Evolutionary conservation across 495 filamentous ascomycete species (phyloP), one percentile per base, ranked within the genome.

Genomic region (Penicillium canescens): DNA sequence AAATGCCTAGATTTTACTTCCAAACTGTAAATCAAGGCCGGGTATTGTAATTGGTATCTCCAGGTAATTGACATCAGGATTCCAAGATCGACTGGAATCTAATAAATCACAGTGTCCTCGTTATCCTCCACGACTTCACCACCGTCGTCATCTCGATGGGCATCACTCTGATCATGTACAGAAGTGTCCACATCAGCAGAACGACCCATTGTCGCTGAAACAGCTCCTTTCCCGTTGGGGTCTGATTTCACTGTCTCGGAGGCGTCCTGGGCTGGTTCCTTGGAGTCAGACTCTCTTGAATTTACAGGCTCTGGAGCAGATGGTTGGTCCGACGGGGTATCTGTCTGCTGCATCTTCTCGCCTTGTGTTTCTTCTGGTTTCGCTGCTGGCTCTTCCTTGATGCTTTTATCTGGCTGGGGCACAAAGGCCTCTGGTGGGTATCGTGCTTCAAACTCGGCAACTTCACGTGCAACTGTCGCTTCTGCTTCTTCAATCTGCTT

Each of bases 41-140:
- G 40, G 40, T 42, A 42, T 42, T 24, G 40, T 20, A 12, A 12
- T 23, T 42, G 21, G 21, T 9, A 31, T 31, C 28, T 31, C 6
- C 28, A 31, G 6, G 2, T 31, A 31, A 31, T 31, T 9, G 40
- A 13, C 40, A n/a, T 23, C 11, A 18, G 9, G 12, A 8, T 24
- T 24, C 10, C 4, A 42, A 1, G 18, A n/a, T 13, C 26, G 26
- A 42, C 47, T n/a, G 33, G 9, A 35, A 41, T 6, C 82, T 81
- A 94, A 73, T 94, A 93, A 54, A 94, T 91, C 49, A 94, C 90
- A 50, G 83, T 90, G 60, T 93, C 90, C 75, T 94, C 90, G 42
- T 88, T 85, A 61, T 86, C 86, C 65, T 91, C 87, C 63, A 90
- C 75, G 43, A 87, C 72, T 62, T 91, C 88, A 44, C 85, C 89